Evolutionary conservation across 179 eudicot genomes (phyloP), one percentile per base, ranked within the genome.

Genomic region (Spergularia azorica): DNA sequence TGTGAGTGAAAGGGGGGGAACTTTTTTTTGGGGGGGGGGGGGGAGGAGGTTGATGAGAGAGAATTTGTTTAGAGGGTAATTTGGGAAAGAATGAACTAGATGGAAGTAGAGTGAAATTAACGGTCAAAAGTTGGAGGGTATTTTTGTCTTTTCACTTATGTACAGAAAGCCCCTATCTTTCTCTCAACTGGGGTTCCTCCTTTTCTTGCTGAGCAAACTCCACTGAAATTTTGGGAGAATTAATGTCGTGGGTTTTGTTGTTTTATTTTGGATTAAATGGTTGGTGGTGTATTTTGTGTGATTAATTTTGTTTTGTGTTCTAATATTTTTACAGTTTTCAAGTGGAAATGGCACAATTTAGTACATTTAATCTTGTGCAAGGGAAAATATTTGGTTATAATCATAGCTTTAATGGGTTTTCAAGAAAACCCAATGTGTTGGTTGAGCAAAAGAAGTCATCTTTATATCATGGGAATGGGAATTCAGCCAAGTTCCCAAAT

Each of bases 261-360:
- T 38, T 66, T 41, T 26, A 2, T 26, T 26, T 26, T 26, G 32
- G 32, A 26, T 26, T 26, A 26, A 17, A 9, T 67, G 41, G 17
- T 43, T 43, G 8, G 6, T 43, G n/a, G 6, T 66, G 3, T 41
- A 39, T 66, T 65, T 65, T 6, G 12, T 41, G 41, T n/a, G 32
- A 2, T 26, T 26, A 9, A 10, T 38, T 11, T 18, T 41, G 2
- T 10, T n/a, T 5, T 17, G 10, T 43, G 12, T 64, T 38, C 20
- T 60, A 0, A 15, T 46, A 26, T 26, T 26, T 61, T 9, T 60
- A 2, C 36, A 64, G 46, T 55, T 58, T 62, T 54, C 50, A 9
- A 3, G 72, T 71, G 73, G 48, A 68, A 51, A 77, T 77, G 69
- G 52, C 38, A 4, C 69, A 76, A 12, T 67, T 14, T 36, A 59